Evolutionary conservation across 2,329 filamentous ascomycete species (phyloP), one percentile per base, ranked within the genome.

Genomic region (Sphaerostilbella broomeana): DNA sequence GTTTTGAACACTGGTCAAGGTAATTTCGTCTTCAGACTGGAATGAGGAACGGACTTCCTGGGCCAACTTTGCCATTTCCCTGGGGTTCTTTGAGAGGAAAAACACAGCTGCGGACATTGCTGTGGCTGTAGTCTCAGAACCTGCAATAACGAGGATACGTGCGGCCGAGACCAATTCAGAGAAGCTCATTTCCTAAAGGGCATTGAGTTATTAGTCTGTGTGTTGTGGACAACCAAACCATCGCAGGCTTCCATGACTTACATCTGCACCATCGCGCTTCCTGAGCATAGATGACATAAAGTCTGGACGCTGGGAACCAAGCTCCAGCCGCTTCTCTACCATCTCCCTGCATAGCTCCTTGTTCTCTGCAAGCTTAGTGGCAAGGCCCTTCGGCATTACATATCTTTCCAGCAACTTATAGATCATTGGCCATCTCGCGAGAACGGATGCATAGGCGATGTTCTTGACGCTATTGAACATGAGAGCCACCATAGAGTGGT

Each of bases 111-210:
- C 59, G 2, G 48, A 46, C 0, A 62, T 45, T 1, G 49, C 35
- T 1, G 58, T 58, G 2, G 58, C 58, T 11, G 56, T 60, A 2
- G 58, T 62, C 33, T 62, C 59, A 2, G 53, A 56, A 1, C 59
- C 58, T 5, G 53, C 58, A 11, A 57, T 28, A 21, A 60, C 45
- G 5, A 52, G 33, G 16, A 44, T 22, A 6, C 46, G 27, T 40
- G 48, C 38, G 22, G 41, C 30, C 6, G 48, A 45, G 30, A 35
- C 24, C 28, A 45, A 13, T 44, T 44, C 42, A 12, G 44, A 36
- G 7, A 40, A 40, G 4, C 40, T 44, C 8, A 42, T 29, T 4
- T 39, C 17, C 12, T 50, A 33, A 10, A 10, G 6, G 26, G 13
- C 2, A 9, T 3, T 9, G 5, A n/a, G 1, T 4, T 21, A 2